Evolutionary conservation across 78 protist species (phyloP).

Genomic region (Dictyostelium firmibasis): DNA sequence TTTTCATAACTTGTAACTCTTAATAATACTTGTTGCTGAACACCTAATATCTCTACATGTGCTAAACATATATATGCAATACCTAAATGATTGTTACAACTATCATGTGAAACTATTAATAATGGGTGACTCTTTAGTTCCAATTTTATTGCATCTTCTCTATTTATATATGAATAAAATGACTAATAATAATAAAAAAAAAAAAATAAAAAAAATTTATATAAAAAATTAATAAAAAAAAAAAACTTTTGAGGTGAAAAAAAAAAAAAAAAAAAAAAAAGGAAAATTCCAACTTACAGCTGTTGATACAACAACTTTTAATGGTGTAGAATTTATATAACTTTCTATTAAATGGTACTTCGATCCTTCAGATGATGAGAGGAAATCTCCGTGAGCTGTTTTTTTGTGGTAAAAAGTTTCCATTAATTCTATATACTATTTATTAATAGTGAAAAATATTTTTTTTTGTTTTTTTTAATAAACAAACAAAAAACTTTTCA

Average conservation of each 20-base stretch:
- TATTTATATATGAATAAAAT: neutral
- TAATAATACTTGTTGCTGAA: neutral
- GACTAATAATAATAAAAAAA: neutral
- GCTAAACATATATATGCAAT: neutral
- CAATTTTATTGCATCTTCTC: neutral
- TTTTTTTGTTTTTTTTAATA: neutral
- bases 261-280: neutral
- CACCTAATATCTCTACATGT: neutral
- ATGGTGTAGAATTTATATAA: neutral
- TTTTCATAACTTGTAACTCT: neutral
- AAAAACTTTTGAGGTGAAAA: neutral
- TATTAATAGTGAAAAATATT: no score
- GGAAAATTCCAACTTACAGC: neutral
- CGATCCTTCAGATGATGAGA: neutral
- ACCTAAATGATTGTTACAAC: neutral
- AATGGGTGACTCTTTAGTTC: neutral
- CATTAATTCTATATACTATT: no score
- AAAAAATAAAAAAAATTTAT: no score
- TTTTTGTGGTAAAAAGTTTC: neutral
- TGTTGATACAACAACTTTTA: neutral
- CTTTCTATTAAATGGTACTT: neutral
- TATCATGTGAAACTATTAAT: neutral
- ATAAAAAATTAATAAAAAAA: no score
- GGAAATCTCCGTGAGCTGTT: neutral
- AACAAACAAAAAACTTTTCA: neutral